Evolutionary conservation across 345 rosid genomes (phyloP).

Genomic region (Ceriops tagal): DNA sequence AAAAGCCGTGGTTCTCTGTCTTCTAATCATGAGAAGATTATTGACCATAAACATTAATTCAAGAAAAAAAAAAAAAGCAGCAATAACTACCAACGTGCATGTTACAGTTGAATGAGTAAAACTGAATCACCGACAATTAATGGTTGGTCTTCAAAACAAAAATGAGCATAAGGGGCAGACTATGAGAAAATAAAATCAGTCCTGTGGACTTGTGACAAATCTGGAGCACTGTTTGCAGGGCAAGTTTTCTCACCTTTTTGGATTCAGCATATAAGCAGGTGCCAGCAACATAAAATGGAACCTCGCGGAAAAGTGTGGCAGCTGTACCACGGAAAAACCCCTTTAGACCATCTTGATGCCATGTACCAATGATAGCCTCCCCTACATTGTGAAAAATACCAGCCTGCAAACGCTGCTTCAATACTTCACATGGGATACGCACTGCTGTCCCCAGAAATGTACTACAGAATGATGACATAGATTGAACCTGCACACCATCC

Average conservation of each 20-base stretch:
- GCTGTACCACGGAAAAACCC: conserved; percentile 99
- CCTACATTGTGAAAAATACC: conserved; percentile 85
- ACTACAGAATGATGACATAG: conserved; percentile 90
- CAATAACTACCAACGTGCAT: too few relatives aligned
- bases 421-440: conserved; percentile 94
- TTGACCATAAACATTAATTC: too few relatives aligned
- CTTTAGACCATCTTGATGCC: conserved; percentile 86
- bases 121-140: too few relatives aligned
- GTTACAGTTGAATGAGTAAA: too few relatives aligned
- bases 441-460: conserved; percentile 91
- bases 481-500: conserved; percentile 65
- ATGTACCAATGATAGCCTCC: conserved; percentile 83
- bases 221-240: neutral
- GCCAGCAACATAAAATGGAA: conserved; percentile 95
- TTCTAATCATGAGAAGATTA: too few relatives aligned
- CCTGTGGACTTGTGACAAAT: neutral
- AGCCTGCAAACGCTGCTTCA: conserved; percentile 96
- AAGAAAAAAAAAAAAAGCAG: too few relatives aligned
- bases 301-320: conserved; percentile 94
- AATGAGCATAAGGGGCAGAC: neutral
- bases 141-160: neutral
- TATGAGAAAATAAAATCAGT: neutral
- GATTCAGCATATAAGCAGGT: conserved; percentile 90
- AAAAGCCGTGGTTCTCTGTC: too few relatives aligned
- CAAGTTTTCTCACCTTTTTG: conserved; percentile 61